Percentiles rank a stretch among this genome's conserved stretches.
These are phyloP conservation scores for Ballota nigra DNA, from an alignment of 257 asterid genomes.

Conservation along the genomic window DNA sequence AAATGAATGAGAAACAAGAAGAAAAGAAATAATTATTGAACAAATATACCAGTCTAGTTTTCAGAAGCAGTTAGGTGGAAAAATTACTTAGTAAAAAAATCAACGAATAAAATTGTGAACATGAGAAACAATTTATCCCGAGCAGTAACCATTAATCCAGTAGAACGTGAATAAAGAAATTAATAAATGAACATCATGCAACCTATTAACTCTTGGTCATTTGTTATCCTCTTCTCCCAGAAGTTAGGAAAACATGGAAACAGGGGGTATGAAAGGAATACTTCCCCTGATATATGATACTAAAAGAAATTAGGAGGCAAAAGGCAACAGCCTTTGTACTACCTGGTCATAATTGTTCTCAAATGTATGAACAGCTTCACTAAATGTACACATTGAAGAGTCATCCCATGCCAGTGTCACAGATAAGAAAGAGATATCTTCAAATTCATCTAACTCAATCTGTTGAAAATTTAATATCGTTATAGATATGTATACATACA, in stretches of 20 bases:
- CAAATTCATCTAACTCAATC: slow-evolving; percentile 78
- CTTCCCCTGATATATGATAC: background rate
- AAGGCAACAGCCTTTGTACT: slow-evolving; percentile 35
- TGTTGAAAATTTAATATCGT: slow-evolving; percentile 35
- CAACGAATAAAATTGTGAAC: background rate
- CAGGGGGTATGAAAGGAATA: background rate
- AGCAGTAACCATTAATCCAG: background rate
- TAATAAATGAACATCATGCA: background rate
- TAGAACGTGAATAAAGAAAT: background rate
- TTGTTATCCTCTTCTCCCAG: background rate
- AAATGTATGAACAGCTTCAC: slow-evolving; percentile 54
- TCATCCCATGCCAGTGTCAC: slow-evolving; percentile 80
- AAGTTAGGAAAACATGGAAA: slow-evolving; percentile 9
- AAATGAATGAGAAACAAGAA: slow-evolving; percentile 13
- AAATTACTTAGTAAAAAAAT: background rate
- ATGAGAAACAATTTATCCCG: background rate
- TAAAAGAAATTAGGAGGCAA: background rate
- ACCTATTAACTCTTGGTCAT: background rate
- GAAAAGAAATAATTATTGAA: background rate
- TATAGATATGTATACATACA: slow-evolving; percentile 19
- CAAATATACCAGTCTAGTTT: background rate
- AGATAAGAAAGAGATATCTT: slow-evolving; percentile 53
- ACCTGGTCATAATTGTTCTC: slow-evolving; percentile 70
- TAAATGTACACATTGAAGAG: slow-evolving; percentile 48
- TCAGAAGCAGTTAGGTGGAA: background rate